These are phyloP conservation scores for Bjerkandera adusta DNA, from an alignment of 1,284 basidiomycete species.

Conservation along the genomic window DNA sequence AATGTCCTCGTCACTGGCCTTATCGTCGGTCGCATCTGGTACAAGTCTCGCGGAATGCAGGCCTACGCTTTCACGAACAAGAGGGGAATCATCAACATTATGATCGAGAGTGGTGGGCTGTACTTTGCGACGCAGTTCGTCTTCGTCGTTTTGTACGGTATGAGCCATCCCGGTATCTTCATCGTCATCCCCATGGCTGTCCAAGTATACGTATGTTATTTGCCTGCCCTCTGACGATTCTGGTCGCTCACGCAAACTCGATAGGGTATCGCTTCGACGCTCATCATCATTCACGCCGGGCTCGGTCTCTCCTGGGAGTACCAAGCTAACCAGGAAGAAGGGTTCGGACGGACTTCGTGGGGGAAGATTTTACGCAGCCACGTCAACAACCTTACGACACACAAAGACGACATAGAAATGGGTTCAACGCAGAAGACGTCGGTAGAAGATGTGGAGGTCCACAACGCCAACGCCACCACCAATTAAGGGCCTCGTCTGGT, in stretches of 20 bases:
- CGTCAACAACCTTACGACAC: background rate
- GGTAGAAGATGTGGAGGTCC: no score
- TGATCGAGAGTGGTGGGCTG: slow-evolving; percentile 40
- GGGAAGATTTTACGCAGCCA: background rate
- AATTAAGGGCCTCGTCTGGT: no score
- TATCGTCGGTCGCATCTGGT: slow-evolving; percentile 38
- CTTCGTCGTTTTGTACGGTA: slow-evolving; percentile 37
- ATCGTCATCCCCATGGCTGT: slow-evolving; percentile 36
- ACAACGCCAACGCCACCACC: no score
- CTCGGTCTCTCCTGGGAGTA: slow-evolving; percentile 15
- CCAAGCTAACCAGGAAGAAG: background rate
- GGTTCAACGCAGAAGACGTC: slow-evolving; percentile 2
- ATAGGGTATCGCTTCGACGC: slow-evolving; percentile 20
- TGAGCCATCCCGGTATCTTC: slow-evolving; percentile 32
- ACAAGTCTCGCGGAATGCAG: slow-evolving; percentile 12
- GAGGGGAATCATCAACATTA: slow-evolving; percentile 28
- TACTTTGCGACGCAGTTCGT: slow-evolving; percentile 39
- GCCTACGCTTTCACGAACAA: background rate
- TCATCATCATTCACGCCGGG: slow-evolving; percentile 19
- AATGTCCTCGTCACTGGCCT: slow-evolving; percentile 38
- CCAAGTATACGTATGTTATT: slow-evolving; percentile 39
- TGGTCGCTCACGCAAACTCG: background rate
- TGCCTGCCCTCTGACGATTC: background rate
- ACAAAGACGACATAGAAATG: background rate
- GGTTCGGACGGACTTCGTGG: background rate